These are phyloP conservation scores for Colletotrichum kahawae DNA, from an alignment of 2,329 filamentous ascomycete genomes.

Conservation along the genomic window DNA sequence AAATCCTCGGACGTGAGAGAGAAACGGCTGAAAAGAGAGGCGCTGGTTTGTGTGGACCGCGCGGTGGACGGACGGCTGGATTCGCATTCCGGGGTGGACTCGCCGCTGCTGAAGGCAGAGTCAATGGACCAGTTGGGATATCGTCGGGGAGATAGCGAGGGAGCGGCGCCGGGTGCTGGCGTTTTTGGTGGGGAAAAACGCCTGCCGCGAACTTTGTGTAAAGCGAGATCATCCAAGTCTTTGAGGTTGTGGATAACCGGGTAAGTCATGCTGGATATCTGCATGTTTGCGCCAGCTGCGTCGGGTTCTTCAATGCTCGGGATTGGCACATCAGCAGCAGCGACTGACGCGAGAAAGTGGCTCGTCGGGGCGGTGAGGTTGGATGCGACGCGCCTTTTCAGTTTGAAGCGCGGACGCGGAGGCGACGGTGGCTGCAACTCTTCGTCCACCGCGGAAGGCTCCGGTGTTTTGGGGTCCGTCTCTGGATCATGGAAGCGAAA, in stretches of 20 bases:
- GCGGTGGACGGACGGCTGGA: conserved; percentile 66
- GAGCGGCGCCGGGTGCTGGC: conserved; percentile 53
- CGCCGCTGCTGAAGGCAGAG: conserved; percentile 60
- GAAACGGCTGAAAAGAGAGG: conserved; percentile 61
- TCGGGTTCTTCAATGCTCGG: conserved; percentile 67
- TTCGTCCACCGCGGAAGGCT: conserved; percentile 45
- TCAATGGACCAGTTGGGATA: conserved; percentile 66
- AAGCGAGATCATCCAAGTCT: conserved; percentile 35
- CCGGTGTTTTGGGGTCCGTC: conserved; percentile 55
- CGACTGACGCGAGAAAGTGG: conserved; percentile 71
- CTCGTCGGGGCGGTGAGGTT: conserved; percentile 63
- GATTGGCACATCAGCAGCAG: conserved; percentile 67
- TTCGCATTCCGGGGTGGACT: conserved; percentile 64
- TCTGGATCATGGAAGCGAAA: conserved; percentile 39
- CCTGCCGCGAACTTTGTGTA: conserved; percentile 41
- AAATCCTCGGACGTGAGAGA: conserved; percentile 63
- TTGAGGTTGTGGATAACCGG: conserved; percentile 37
- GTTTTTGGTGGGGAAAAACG: conserved; percentile 64
- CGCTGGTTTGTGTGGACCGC: conserved; percentile 63
- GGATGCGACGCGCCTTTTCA: conserved; percentile 60
- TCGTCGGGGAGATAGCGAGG: conserved; percentile 48
- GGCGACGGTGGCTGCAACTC: conserved; percentile 51
- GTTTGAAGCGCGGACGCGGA: conserved; percentile 57
- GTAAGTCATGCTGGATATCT: conserved; percentile 44
- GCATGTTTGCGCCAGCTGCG: conserved; percentile 41